Evolutionary conservation across 345 rosid species (phyloP).

Genomic region (Gynandropsis gynandra): DNA sequence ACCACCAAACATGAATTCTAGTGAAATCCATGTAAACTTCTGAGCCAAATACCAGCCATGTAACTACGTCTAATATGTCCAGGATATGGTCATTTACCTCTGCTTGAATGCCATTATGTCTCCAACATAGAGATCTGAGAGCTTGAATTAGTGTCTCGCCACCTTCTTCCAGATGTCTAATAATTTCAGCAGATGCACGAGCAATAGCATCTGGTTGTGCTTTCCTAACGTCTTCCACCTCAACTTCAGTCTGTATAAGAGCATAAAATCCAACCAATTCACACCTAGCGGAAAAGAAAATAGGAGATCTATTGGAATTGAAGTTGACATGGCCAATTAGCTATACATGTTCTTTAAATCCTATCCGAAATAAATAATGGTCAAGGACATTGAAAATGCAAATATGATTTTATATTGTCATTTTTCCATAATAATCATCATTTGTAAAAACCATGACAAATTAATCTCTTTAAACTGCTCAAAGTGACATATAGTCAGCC

Average conservation of each 20-base stretch:
- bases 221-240: slow-evolving; percentile 64
- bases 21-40: too few relatives aligned
- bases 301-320: slow-evolving; percentile 5
- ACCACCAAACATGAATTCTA: too few relatives aligned
- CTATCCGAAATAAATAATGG: too few relatives aligned
- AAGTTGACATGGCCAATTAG: neutral
- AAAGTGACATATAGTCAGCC: too few relatives aligned
- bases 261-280: slow-evolving; percentile 24
- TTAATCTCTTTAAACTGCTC: too few relatives aligned
- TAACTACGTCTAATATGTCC: neutral
- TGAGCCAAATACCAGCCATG: too few relatives aligned
- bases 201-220: slow-evolving; percentile 85
- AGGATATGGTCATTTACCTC: slow-evolving; percentile 50
- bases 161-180: slow-evolving; percentile 58
- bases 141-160: slow-evolving; percentile 61
- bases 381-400: too few relatives aligned
- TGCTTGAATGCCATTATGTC: slow-evolving; percentile 71
- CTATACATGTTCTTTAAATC: too few relatives aligned
- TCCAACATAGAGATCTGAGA: slow-evolving; percentile 70
- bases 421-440: too few relatives aligned
- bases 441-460: neutral
- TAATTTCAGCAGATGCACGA: slow-evolving; percentile 52
- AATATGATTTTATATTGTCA: too few relatives aligned
- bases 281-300: slow-evolving; percentile 1
- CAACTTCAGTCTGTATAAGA: slow-evolving; percentile 49